phyloP scores from a whole-genome alignment of 2,329 filamentous ascomycete species.

The Claviceps humidiphila region DNA sequence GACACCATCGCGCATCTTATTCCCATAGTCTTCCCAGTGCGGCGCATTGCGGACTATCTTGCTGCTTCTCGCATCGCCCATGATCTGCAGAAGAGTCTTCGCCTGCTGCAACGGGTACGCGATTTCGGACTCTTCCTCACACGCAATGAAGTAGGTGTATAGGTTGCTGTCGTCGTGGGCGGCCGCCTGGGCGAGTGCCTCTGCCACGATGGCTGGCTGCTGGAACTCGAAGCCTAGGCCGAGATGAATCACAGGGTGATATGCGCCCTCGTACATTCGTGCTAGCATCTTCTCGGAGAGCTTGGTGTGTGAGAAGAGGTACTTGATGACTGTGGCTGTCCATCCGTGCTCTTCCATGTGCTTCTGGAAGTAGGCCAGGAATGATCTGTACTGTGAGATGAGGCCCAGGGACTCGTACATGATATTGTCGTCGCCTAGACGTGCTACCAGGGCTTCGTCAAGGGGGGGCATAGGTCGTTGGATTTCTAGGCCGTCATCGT shows the following conservation, averaged over 20 bases:
- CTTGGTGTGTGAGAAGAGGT: slow-evolving; percentile 43
- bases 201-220: slow-evolving; percentile 52
- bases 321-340: slow-evolving; percentile 32
- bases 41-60: slow-evolving; percentile 31
- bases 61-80: slow-evolving; percentile 3
- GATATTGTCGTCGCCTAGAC: slow-evolving; percentile 5
- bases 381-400: slow-evolving; percentile 38
- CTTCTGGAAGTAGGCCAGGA: slow-evolving; percentile 46
- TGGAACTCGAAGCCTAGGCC: slow-evolving; percentile 56
- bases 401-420: slow-evolving; percentile 6
- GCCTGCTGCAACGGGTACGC: not conserved
- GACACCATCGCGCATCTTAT: slow-evolving; percentile 48
- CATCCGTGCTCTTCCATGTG: slow-evolving; percentile 47
- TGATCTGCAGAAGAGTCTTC: not conserved
- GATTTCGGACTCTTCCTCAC: not conserved
- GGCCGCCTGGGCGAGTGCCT: slow-evolving; percentile 51
- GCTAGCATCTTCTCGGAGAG: slow-evolving; percentile 45
- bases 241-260: slow-evolving; percentile 56
- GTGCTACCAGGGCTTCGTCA: slow-evolving; percentile 9
- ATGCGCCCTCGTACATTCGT: slow-evolving; percentile 34
- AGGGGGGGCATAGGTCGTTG: slow-evolving; percentile 15
- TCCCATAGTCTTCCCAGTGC: slow-evolving; percentile 14
- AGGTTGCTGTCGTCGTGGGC: slow-evolving; percentile 29
- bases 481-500: slow-evolving; percentile 12
- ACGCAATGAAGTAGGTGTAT: slow-evolving; percentile 25